Percentiles rank a stretch among this genome's conserved stretches.
Evolutionary conservation across 441 rosid species (phyloP).

Genomic region (Francoa sonchifolia): DNA sequence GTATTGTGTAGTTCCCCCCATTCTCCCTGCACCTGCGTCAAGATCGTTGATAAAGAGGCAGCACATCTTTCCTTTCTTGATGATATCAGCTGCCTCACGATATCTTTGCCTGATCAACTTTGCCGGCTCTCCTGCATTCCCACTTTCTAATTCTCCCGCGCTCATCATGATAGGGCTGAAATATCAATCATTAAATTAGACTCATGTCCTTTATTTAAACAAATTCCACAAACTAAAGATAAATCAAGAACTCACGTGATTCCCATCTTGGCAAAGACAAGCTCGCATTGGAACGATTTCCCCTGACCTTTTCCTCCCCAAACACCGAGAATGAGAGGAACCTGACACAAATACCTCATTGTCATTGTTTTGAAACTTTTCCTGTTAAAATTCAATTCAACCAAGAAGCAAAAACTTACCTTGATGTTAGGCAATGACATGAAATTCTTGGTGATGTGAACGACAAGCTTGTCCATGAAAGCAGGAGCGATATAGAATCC

Average conservation of each 20-base stretch:
- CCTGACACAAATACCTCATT: constrained; percentile 18
- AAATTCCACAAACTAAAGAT: no score
- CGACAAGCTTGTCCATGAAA: constrained; percentile 31
- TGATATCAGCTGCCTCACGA: constrained; percentile 92
- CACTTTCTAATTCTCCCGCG: constrained; percentile 97
- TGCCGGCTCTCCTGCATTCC: constrained; percentile 94
- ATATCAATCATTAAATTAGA: no score
- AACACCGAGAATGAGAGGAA: constrained; percentile 90
- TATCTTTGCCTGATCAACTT: constrained; percentile 94
- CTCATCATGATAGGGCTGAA: constrained; percentile 98
- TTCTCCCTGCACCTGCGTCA: constrained; percentile 90
- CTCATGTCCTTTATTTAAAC: no score
- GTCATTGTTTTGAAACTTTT: no score
- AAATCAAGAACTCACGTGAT: constrained; percentile 49
- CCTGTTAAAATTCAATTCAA: no score
- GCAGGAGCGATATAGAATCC: constrained; percentile 27
- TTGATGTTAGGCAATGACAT: constrained; percentile 25
- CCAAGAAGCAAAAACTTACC: constrained; percentile 8
- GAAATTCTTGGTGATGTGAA: constrained; percentile 21
- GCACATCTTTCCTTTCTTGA: constrained; percentile 95
- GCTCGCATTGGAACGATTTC: constrained; percentile 95
- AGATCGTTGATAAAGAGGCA: constrained; percentile 94
- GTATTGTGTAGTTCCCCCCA: constrained; percentile 97
- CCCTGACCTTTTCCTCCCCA: constrained; percentile 99
- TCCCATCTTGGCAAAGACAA: constrained; percentile 94